Base-by-base conservation (phyloP, 179 eudicot genomes). In the Beta lomatogona region DNA sequence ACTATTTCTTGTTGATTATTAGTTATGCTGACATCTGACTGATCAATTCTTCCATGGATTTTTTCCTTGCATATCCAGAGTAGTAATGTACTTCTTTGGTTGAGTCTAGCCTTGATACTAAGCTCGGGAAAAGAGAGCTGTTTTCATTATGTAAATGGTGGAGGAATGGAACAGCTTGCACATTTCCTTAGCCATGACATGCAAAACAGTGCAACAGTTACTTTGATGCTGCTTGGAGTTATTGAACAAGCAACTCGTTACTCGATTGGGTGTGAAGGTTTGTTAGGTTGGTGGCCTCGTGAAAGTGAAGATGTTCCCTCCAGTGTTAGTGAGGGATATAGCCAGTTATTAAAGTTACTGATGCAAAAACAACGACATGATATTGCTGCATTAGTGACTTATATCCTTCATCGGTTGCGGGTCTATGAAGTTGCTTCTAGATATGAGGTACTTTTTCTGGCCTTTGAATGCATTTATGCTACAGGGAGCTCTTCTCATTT, bases 211-310 rank as follows among this genome's bases (percentile, higher is more conserved):
- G 84, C 87, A 74, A 86, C 97, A 46, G 82, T 88, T 81, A 87
- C 87, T 69, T 80, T 97, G 77, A 83, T 93, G 94, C 72, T 90
- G 63, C 98, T 97, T 81, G 98, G 97, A 84, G 94, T 92, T 74
- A 79, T 91, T 86, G 97, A 93, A 91, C 97, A 87, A 87, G 97
- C 97, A 65, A 94, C 99, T 67, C 86, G 93, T 19, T 88, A 87
- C 81, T 89, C 97, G 60, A 84, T 90, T 85, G 98, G 99, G 67
- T 97, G 98, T 87, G 99, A 97, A 90, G 99, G 98, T 74, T 89
- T 94, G 77, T 86, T 97, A 72, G 98, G 97, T 80, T 96, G 99
- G 99, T 96, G 97, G 98, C 97, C 99, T 77, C 94, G 95, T 79
- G 97, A 92, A 82, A 94, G 91, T 83, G 95, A 87, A 76, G 86